phyloP scores from a whole-genome alignment of 2,329 filamentous ascomycete species.

The Talaromyces rugulosus region DNA sequence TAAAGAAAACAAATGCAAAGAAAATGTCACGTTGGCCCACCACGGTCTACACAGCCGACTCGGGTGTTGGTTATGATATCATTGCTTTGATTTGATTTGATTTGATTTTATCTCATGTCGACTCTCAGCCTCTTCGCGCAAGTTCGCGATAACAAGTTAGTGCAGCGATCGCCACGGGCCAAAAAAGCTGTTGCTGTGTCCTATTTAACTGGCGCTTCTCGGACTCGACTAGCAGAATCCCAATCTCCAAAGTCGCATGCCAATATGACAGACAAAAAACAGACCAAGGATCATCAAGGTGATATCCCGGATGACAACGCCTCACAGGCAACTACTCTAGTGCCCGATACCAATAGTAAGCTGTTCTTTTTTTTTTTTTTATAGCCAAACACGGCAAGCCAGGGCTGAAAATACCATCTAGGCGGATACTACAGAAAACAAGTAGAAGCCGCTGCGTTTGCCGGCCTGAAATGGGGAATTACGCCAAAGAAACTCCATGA shows the following conservation, averaged over 20 bases:
- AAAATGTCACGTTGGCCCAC: no score
- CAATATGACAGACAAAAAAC: background rate
- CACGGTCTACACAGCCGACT: no score
- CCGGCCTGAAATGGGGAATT: slow-evolving; percentile 14
- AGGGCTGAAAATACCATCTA: background rate
- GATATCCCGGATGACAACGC: background rate
- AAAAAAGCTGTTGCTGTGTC: background rate
- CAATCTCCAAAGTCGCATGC: background rate
- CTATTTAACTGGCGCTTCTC: background rate
- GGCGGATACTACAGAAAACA: background rate
- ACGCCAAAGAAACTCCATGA: slow-evolving; percentile 10
- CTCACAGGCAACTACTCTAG: background rate
- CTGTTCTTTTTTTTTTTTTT: background rate
- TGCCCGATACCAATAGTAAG: background rate
- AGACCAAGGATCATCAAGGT: background rate
- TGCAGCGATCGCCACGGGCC: no score
- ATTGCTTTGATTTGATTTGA: no score
- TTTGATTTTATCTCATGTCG: no score
- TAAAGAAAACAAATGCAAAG: no score
- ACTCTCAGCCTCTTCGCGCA: no score
- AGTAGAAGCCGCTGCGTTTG: background rate
- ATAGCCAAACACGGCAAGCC: background rate
- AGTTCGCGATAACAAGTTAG: no score
- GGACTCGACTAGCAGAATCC: background rate
- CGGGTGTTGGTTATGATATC: no score